Conservation (phyloP, 2,329 filamentous ascomycete genomes). For the Ophiostoma sp. region DNA sequence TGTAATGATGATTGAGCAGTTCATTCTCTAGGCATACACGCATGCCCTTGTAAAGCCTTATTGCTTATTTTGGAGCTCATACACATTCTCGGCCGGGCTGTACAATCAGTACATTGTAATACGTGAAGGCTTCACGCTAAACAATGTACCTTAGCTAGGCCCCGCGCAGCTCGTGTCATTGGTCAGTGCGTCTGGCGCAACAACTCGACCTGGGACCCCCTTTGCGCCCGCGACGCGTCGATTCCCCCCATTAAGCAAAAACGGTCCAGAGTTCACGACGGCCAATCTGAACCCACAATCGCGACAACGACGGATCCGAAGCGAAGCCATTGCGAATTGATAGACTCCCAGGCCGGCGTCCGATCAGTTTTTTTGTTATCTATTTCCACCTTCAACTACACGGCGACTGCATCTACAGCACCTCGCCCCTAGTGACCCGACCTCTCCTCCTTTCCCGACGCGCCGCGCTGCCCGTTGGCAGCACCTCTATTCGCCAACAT, state of each 20-base stretch:
- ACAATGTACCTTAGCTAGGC: conserved; percentile 1
- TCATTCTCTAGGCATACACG: background rate
- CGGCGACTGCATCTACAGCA: conserved; percentile 2
- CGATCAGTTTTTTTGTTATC: background rate
- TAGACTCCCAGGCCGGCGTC: conserved; percentile 15
- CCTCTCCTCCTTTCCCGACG: conserved; percentile 16
- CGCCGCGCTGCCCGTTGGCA: conserved; percentile 31
- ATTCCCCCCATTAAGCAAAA: conserved; percentile 23
- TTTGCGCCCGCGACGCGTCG: conserved; percentile 28
- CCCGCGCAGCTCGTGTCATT: conserved; percentile 23
- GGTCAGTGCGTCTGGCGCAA: conserved; percentile 24
- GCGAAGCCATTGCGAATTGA: conserved; percentile 6
- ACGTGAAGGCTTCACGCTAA: background rate
- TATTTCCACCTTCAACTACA: background rate
- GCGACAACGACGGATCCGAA: conserved; percentile 23
- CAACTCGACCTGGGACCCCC: conserved; percentile 17
- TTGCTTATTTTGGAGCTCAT: background rate
- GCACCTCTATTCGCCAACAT: conserved; percentile 49
- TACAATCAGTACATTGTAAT: background rate
- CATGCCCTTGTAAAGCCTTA: background rate
- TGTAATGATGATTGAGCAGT: no score
- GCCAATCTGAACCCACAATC: conserved; percentile 22
- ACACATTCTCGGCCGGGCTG: background rate
- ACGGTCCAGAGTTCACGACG: conserved; percentile 11
- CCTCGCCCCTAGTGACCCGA: background rate